Base-by-base conservation (phyloP, 2,329 filamentous ascomycete species). In the Pestalotiopsis sp. region DNA sequence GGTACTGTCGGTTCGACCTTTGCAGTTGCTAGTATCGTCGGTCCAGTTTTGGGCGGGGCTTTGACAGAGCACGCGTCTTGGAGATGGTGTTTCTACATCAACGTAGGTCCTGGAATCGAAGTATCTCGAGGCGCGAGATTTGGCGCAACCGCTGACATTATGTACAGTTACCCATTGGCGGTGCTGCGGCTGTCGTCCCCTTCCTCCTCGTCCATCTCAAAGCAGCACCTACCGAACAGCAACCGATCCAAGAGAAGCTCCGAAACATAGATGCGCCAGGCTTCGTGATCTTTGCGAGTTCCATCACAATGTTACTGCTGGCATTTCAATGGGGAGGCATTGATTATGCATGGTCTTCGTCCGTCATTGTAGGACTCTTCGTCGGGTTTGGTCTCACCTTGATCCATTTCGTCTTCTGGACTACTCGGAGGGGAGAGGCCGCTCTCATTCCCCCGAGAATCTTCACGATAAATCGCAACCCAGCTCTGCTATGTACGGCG, bases 261-360 rank as follows among this genome's bases (percentile, higher is more conserved):
- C 74, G 79, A 61, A 80, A 83, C 69, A 78, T 89, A 59, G 87
- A 89, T 72, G 75, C 86, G 7, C 59, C 81, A 7, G 87, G 87
- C 36, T 83, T 83, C 1, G 75, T 75, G 17, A 77, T 87, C 68
- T 82, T 89, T 73, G 80, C 87, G 36, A 84, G 86, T 1, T 82
- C 83, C 52, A 81, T 89, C 60, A 75, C 89, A 69, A 85, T 83
- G 72, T 79, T 89, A 13, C 78, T 90, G 7, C 80, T 90, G 4
- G 87, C 86, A 9, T 79, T 90, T 41, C 84, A 89, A 72, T 89
- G 85, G 84, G 88, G 87, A 14, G 88, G 88, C 9, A 79, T 83
- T 49, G 75, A 83, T 27, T 84, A 86, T 66, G 61, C 86, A 4
- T 90, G 87, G 87, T 79, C 75, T 68, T 81, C 80, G 76, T 76